Base-by-base conservation (phyloP, 495 filamentous ascomycete genomes). In the Daldinia decipiens region DNA sequence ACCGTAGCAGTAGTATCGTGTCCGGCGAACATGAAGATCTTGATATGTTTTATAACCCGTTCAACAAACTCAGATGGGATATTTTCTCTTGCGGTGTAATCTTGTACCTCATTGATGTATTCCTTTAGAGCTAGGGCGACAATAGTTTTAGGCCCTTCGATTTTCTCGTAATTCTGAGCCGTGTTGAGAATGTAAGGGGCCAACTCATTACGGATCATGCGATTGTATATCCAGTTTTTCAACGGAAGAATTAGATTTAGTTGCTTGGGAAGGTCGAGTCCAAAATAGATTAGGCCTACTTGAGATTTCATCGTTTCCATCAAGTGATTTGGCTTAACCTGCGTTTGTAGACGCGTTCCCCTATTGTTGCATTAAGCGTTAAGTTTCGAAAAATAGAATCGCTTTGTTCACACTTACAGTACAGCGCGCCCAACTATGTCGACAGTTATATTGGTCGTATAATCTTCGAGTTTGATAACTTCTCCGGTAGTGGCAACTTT, bases 1-100 rank as follows among this genome's bases (percentile, higher is more conserved):
- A 79, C 76, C 3, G 70, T 77, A 19, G 78, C 78, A 7, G 82
- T 84, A 0, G 83, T 85, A 53, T 84, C 81, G 61, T 85, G 82
- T 1, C 83, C 83, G 3, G 81, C 81, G 43, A 85, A 83, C 17
- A 84, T 70, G 52, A 85, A 76, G 13, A 73, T 71, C 38, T 76
- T 75, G 54, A 79, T 65, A n/a, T 80, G 77, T 5, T 70, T 53
- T 32, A 76, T 47, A n/a, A 70, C 56, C 9, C 61, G 60, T 13
- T 73, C 67, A 3, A 75, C 38, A 47, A 78, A 79, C 5, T 58
- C 62, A 1, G 36, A 19, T 31, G 74, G 71, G 15, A 73, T 63
- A 32, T 59, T 65, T 11, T 17, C 61, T 31, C 56, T 60, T 15
- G 60, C 53, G 7, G 32, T 39, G 21, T 55, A 52, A 29, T 58